phyloP scores from a whole-genome alignment of 129 eudicot species.

The Tagetes patula region DNA sequence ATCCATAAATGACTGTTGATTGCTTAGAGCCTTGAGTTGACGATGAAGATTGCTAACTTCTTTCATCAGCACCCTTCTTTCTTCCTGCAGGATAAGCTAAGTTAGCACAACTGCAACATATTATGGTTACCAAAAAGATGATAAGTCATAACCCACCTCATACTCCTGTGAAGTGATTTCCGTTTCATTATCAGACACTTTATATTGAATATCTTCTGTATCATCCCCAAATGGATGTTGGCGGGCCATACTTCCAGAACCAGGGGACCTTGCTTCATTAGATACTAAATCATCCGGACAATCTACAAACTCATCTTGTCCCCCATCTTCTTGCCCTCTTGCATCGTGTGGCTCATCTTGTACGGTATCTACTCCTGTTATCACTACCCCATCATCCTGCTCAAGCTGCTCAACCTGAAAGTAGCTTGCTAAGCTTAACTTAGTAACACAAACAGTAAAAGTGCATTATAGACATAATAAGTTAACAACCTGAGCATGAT shows the following conservation, averaged over 20 bases:
- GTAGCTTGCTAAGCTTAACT: conserved; percentile 17
- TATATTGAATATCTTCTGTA: conserved; percentile 25
- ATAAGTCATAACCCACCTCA: conserved; percentile 51
- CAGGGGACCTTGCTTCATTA: conserved; percentile 40
- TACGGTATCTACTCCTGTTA: conserved; percentile 46
- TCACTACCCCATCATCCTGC: conserved; percentile 56
- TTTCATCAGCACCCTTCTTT: conserved; percentile 45
- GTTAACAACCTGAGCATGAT: neutral
- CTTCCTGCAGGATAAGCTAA: conserved; percentile 56
- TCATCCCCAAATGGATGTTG: conserved; percentile 43
- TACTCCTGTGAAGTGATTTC: conserved; percentile 46
- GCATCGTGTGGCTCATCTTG: conserved; percentile 40
- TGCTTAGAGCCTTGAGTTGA: conserved; percentile 47
- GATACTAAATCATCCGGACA: conserved; percentile 77
- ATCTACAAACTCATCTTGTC: conserved; percentile 90
- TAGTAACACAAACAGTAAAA: conserved; percentile 21
- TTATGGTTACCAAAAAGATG: conserved; percentile 14
- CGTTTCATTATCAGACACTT: conserved; percentile 47
- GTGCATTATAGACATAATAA: conserved; percentile 2
- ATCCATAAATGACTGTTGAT: conserved; percentile 28
- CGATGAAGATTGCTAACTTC: conserved; percentile 51
- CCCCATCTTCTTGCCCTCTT: conserved; percentile 67
- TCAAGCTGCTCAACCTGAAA: conserved; percentile 45
- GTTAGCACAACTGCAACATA: conserved; percentile 23
- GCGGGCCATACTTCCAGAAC: conserved; percentile 5